These are phyloP conservation scores for Silene conica DNA, from an alignment of 148 eudicot genomes.

Conservation along the genomic window DNA sequence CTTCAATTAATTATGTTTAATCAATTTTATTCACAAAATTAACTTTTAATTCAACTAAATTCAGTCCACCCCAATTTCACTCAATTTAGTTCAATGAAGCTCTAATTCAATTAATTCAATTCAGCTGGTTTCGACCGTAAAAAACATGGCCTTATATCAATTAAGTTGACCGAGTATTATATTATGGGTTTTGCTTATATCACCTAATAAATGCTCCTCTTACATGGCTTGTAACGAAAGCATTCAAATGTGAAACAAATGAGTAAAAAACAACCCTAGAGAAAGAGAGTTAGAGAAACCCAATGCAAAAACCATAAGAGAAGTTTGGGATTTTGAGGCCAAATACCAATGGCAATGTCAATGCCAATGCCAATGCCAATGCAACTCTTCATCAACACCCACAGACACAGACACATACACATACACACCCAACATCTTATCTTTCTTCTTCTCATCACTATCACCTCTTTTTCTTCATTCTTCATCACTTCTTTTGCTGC, in stretches of 20 bases:
- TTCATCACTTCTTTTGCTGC: conserved; percentile 17
- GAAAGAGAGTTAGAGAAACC: conserved; percentile 33
- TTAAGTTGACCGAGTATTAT: not conserved
- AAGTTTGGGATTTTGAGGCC: conserved; percentile 56
- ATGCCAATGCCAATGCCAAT: conserved; percentile 44
- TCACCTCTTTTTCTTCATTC: conserved; percentile 15
- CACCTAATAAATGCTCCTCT: not conserved
- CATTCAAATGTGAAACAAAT: conserved; percentile 17
- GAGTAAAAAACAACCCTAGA: conserved; percentile 22
- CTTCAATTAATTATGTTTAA: no score
- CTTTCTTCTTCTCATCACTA: no score
- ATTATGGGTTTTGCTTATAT: no score
- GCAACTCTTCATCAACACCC: conserved; percentile 29
- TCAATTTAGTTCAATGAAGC: no score
- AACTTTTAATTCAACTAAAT: no score
- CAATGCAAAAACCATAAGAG: conserved; percentile 51
- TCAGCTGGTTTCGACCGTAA: no score
- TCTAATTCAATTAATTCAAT: no score
- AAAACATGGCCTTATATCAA: no score
- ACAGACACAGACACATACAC: conserved; percentile 17
- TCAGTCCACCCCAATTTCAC: no score
- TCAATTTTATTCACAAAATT: no score
- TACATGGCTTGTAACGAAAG: not conserved
- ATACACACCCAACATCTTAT: conserved; percentile 16
- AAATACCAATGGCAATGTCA: conserved; percentile 19